Conservation (phyloP, 768 basidiomycete species). For the Chiua virens region DNA sequence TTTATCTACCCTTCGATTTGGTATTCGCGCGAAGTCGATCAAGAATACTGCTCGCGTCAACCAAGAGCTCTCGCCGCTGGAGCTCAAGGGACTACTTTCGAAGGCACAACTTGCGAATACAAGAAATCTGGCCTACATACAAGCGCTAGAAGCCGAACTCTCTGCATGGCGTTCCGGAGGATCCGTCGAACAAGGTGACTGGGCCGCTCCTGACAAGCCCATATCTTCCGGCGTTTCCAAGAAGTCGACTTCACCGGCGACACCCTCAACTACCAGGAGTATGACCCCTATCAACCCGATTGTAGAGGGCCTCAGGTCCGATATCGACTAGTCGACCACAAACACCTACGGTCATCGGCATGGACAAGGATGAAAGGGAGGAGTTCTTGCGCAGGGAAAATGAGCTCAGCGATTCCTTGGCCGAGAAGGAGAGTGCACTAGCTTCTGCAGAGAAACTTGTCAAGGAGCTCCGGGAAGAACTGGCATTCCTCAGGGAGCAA, state of each 20-base stretch:
- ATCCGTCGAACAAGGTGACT: constrained; percentile 78
- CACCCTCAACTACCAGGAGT: constrained; percentile 65
- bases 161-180: constrained; percentile 88
- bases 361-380: constrained; percentile 97
- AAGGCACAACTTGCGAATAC: constrained; percentile 88
- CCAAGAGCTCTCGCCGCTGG: constrained; percentile 93
- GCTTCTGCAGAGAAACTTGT: constrained; percentile 81
- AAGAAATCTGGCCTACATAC: constrained; percentile 81
- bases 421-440: constrained; percentile 87
- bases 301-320: constrained; percentile 68
- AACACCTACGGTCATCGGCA: constrained; percentile 83
- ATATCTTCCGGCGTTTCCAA: constrained; percentile 44
- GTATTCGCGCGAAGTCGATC: constrained; percentile 99
- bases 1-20: constrained; percentile 94
- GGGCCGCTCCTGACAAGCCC: constrained; percentile 71
- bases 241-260: constrained; percentile 53
- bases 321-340: constrained; percentile 84
- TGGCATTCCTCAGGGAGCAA: constrained; percentile 89
- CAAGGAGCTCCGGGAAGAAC: constrained; percentile 85
- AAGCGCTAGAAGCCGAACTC: constrained; percentile 88
- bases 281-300: constrained; percentile 75
- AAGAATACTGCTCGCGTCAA: constrained; percentile 99
- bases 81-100: constrained; percentile 88
- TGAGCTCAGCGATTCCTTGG: constrained; percentile 89
- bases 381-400: constrained; percentile 97